phyloP scores from a whole-genome alignment of 2,329 filamentous ascomycete species.

The Nemania sp. region DNA sequence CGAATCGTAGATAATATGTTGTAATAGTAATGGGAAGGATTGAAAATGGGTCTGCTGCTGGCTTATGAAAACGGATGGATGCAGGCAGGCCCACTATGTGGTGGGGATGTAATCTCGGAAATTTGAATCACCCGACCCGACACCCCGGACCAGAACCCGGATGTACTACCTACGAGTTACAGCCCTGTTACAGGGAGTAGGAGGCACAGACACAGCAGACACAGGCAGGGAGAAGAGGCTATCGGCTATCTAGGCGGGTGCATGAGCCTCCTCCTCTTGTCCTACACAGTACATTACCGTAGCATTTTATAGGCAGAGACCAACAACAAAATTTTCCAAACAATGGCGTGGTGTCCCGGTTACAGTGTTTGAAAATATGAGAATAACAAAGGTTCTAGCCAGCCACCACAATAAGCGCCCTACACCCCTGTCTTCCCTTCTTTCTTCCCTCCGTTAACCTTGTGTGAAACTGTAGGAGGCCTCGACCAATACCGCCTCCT shows the following conservation, averaged over 20 bases:
- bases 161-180: neutral
- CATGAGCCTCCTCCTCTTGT: no score
- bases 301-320: no score
- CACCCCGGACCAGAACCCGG: no score
- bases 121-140: constrained; percentile 16
- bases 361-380: neutral
- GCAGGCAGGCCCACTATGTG: constrained; percentile 1
- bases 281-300: no score
- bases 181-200: neutral
- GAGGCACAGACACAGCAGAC: no score
- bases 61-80: constrained; percentile 14
- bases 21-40: neutral
- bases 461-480: constrained; percentile 11
- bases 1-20: no score
- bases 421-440: neutral
- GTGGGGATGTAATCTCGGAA: constrained; percentile 16
- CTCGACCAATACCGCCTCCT: neutral
- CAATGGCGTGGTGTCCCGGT: neutral
- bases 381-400: no score
- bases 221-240: no score
- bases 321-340: neutral
- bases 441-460: neutral
- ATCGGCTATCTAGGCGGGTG: no score
- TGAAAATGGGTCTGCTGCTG: constrained; percentile 7
- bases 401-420: neutral